Evolutionary conservation across 2,329 filamentous ascomycete genomes (phyloP).

Genomic region (Chaetomiaceae sp.): DNA sequence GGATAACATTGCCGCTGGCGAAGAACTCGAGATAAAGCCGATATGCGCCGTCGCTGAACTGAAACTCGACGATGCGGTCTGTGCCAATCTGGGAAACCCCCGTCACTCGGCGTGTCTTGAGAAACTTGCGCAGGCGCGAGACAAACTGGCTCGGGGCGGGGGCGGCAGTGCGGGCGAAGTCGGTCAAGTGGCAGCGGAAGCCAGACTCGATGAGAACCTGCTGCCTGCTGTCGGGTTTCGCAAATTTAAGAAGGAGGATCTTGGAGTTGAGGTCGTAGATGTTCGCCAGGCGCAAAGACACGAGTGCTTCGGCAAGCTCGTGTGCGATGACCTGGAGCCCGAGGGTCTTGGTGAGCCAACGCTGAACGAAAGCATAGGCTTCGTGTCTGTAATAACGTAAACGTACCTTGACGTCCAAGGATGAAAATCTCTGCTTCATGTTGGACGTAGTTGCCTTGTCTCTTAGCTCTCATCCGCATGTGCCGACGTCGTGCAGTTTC

Average conservation of each 20-base stretch:
- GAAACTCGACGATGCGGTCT: slow-evolving; percentile 86
- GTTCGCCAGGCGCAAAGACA: slow-evolving; percentile 79
- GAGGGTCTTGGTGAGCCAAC: background rate
- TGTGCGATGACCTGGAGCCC: slow-evolving; percentile 75
- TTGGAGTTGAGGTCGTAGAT: slow-evolving; percentile 95
- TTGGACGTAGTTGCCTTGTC: slow-evolving; percentile 29
- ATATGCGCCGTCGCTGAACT: slow-evolving; percentile 88
- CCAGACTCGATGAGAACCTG: slow-evolving; percentile 92
- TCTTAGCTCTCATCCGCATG: background rate
- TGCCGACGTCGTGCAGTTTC: too few species aligned
- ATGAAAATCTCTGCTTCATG: slow-evolving; percentile 79
- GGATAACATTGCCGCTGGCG: slow-evolving; percentile 87
- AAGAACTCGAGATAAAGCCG: slow-evolving; percentile 92
- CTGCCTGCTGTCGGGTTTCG: slow-evolving; percentile 81
- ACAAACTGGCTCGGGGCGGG: slow-evolving; percentile 83
- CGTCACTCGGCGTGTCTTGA: slow-evolving; percentile 83
- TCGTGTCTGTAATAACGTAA: too few species aligned
- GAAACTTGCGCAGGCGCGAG: slow-evolving; percentile 74
- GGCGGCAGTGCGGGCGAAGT: slow-evolving; percentile 82
- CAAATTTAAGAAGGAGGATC: slow-evolving; percentile 92
- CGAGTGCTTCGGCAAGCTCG: slow-evolving; percentile 75
- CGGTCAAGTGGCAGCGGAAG: slow-evolving; percentile 91
- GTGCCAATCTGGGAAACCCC: slow-evolving; percentile 81
- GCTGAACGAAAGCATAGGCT: background rate
- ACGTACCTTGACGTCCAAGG: slow-evolving; percentile 66